Evolutionary conservation across 2,329 filamentous ascomycete species (phyloP).

Genomic region (Diaporthe capsici): DNA sequence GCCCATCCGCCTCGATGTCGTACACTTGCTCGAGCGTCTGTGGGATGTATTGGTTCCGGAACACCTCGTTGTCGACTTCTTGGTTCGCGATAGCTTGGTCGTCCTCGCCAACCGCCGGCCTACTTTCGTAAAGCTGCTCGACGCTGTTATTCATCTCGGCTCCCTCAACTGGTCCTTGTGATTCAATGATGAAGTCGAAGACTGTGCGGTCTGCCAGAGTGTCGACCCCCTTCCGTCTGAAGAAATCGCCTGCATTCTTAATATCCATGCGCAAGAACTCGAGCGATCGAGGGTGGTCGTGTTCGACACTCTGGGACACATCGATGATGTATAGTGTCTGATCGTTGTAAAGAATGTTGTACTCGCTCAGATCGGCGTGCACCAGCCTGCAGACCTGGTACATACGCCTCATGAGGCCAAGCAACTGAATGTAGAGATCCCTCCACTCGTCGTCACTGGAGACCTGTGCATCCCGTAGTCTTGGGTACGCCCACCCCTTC

Average conservation of each 20-base stretch:
- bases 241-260: conserved; percentile 96
- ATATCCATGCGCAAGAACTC: conserved; percentile 99
- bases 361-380: conserved; percentile 97
- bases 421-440: conserved; percentile 83
- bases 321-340: conserved; percentile 92
- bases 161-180: conserved; percentile 72
- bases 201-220: conserved; percentile 83
- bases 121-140: conserved; percentile 75
- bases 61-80: conserved; percentile 91
- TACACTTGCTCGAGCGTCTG: conserved; percentile 97
- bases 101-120: conserved; percentile 55
- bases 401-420: conserved; percentile 91
- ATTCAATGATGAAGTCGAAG: conserved; percentile 84
- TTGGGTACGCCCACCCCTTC: conserved; percentile 89
- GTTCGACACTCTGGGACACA: conserved; percentile 97
- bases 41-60: conserved; percentile 95
- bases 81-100: conserved; percentile 63
- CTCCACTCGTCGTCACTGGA: conserved; percentile 81
- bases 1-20: conserved; percentile 91
- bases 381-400: conserved; percentile 94
- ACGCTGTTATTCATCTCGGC: conserved; percentile 73
- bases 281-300: conserved; percentile 91
- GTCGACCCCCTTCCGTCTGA: conserved; percentile 87
- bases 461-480: conserved; percentile 88
- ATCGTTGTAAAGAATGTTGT: conserved; percentile 94